phyloP scores from a whole-genome alignment of 495 filamentous ascomycete genomes.

The Podospora bellae-mahoneyi region DNA sequence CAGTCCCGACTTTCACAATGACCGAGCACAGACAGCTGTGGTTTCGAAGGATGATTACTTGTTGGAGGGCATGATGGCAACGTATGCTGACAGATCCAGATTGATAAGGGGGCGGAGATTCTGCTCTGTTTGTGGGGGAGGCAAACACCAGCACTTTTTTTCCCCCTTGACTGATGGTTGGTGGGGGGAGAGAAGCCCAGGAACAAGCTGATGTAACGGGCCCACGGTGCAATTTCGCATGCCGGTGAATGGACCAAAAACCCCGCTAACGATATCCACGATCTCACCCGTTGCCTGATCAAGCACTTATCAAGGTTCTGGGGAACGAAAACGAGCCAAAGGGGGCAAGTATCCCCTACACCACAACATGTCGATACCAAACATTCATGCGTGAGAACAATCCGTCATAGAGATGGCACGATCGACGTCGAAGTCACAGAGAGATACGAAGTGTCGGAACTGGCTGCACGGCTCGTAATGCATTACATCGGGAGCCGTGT shows the following conservation, averaged over 20 bases:
- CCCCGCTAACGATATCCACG: conserved; percentile 8
- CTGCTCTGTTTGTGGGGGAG: too few species aligned
- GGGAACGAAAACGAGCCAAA: background rate
- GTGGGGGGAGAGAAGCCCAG: background rate
- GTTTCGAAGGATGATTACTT: background rate
- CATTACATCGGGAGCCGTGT: too few species aligned
- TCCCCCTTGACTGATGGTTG: background rate
- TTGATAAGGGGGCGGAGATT: background rate
- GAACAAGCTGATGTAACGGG: background rate
- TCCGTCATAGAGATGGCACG: too few species aligned
- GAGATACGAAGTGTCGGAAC: too few species aligned
- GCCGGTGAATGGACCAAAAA: background rate
- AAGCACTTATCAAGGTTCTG: background rate
- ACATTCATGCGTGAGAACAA: too few species aligned
- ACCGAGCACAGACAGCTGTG: background rate
- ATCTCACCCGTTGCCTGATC: conserved; percentile 1
- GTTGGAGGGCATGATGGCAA: too few species aligned
- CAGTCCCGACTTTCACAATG: background rate
- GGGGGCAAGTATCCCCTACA: background rate
- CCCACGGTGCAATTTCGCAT: conserved; percentile 16
- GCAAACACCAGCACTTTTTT: background rate
- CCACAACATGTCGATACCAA: too few species aligned
- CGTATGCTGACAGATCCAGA: background rate
- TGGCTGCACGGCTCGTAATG: too few species aligned
- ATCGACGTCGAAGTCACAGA: too few species aligned